Evolutionary conservation across 768 basidiomycete species (phyloP), one percentile per base, ranked within the genome.

Genomic region (Suillus cothurnatus): DNA sequence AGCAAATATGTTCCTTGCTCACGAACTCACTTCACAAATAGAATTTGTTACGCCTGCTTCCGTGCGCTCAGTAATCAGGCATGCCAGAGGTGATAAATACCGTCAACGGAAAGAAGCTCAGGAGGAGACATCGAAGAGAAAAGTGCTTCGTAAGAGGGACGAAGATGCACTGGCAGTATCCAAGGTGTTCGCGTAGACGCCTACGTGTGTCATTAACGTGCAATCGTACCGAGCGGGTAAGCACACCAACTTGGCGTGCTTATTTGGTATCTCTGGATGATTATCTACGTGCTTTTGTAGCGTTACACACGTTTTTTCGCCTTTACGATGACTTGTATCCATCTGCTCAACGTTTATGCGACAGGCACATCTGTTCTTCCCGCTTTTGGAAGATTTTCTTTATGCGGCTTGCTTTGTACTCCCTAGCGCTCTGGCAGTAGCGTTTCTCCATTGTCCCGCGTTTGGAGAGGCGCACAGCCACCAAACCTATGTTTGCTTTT

Each of bases 41-140:
- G 97, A 97, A 83, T 99, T 97, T 73, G 82, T 99, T 55, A 91
- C 95, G 1, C 97, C 97, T 6, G 85, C 94, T 14, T 88, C 90
- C 11, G 84, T 92, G 26, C 88, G 95, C 61, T 89, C 89, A 19
- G 81, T 86, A 0, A 73, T 85, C 63, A 89, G 88, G 74, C 84
- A 88, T 68, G 88, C 86, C 70, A 87, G 90, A 75, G 95, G 95
- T 1, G 81, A 84, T 65, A 95, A 88, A 77, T 99, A 98, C 78
- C 86, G 86, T 62, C 81, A 84, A 45, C 85, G 97, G 65, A 96
- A 97, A 79, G 85, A 91, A 55, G 90, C 88, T 15, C 84, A 95
- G 74, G 79, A 81, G 68, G 91, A 94, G 67, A 82, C 84, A 63
- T 80, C 81, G 63, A 80, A 78, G 65, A 85, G 95, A 72, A 87